A percentile compares a stretch with the other conserved stretches of the same genome.
phyloP scores from a whole-genome alignment of 2,329 filamentous ascomycete species.

The Nemania abortiva region DNA sequence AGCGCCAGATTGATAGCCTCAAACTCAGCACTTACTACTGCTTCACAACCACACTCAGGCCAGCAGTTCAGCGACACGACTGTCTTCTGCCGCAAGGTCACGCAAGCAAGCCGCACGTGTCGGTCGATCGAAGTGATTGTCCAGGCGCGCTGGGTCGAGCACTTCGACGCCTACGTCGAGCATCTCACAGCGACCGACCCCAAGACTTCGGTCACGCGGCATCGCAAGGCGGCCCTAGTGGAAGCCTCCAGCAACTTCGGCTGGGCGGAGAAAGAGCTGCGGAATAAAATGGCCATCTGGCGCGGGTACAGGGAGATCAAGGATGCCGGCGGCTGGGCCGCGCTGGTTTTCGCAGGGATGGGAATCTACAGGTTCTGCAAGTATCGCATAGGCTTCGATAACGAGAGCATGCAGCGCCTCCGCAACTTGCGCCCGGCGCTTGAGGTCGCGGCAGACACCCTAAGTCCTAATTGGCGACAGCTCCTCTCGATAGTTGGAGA shows the following conservation, averaged over 20 bases:
- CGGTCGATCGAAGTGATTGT: slow-evolving; percentile 70
- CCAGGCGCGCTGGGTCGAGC: slow-evolving; percentile 68
- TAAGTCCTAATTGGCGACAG: slow-evolving; percentile 66
- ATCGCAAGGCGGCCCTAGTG: slow-evolving; percentile 63
- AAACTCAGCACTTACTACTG: too few relatives aligned
- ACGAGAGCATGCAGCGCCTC: slow-evolving; percentile 62
- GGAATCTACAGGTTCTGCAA: slow-evolving; percentile 72
- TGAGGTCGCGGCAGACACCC: slow-evolving; percentile 65
- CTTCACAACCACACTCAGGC: slow-evolving; percentile 12
- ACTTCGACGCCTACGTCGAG: slow-evolving; percentile 59
- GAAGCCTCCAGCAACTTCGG: slow-evolving; percentile 66
- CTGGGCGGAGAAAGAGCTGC: slow-evolving; percentile 69
- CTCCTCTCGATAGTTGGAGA: slow-evolving; percentile 61
- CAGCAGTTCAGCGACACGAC: slow-evolving; percentile 51
- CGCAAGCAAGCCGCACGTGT: slow-evolving; percentile 62
- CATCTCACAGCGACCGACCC: slow-evolving; percentile 63
- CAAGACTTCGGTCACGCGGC: slow-evolving; percentile 59
- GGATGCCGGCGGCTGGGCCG: slow-evolving; percentile 66
- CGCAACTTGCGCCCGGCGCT: slow-evolving; percentile 59
- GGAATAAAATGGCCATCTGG: slow-evolving; percentile 65
- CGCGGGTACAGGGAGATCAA: slow-evolving; percentile 70
- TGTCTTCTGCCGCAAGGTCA: slow-evolving; percentile 51
- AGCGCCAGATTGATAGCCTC: neutral
- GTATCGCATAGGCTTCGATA: slow-evolving; percentile 66
- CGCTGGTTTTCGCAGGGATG: slow-evolving; percentile 68